Evolutionary conservation across 805 yeast genomes (phyloP), one percentile per base, ranked within the genome.

Genomic region (Starmerella apicola): DNA sequence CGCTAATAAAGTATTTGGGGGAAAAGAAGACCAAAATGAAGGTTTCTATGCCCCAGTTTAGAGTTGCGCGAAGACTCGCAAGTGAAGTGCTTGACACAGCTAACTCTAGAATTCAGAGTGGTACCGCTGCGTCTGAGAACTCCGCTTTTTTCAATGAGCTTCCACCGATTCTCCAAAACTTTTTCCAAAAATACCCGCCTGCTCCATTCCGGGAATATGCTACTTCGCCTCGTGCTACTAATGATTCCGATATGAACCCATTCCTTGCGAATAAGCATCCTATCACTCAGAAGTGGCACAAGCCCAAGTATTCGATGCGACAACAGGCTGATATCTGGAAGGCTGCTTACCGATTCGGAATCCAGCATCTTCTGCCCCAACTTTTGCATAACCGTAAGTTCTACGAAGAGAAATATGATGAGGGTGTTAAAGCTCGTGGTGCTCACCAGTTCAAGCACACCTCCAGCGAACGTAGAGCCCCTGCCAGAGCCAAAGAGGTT

Each of bases 211-310:
- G 71, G 16, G 57, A 69, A 49, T 86, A 84, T 58, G 66, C 82
- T 4, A 61, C 67, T 2, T 69, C 67, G 46, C 80, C 94, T 37
- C 72, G 81, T 2, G 63, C 72, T 22, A 76, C 81, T 18, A 64
- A 62, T 36, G 86, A 84, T 36, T 68, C 72, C 18, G 71, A 73
- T 44, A 81, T 85, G 51, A 86, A 86, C 60, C 96, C 96, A 38
- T 86, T 86, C 59, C 60, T 83, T 40, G 78, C 94, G 19, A 85
- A 83, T 59, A 79, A 71, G 54, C 85, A 85, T 58, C 84, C 93
- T 17, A 72, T 79, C 18, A 83, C 93, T 18, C 73, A 79, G n/a
- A 67, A 63, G 51, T 74, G 77, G 64, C 93, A 82, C 52, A 74
- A 75, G 43, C 82, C 96, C 20, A 68, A 74, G 50, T 81, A 73